Conservation (phyloP, 177 flowering plant genomes). For the Tripterygium wilfordii region DNA sequence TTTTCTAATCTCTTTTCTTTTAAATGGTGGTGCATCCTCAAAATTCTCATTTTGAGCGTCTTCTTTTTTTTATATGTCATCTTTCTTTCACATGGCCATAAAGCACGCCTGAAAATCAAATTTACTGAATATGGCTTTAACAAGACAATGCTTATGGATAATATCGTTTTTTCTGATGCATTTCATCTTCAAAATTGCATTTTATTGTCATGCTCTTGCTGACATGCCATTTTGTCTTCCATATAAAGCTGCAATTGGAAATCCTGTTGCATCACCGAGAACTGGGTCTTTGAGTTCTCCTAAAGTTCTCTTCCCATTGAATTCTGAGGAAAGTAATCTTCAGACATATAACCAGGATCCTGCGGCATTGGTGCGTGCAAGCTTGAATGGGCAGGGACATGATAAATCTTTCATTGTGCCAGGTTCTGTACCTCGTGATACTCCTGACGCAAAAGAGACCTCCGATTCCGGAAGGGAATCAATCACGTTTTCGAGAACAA, state of each 20-base stretch:
- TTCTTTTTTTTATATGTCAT: not conserved
- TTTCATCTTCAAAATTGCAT: not conserved
- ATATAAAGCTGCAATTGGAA: conserved; percentile 51
- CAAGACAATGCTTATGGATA: no score
- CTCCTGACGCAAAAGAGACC: conserved; percentile 33
- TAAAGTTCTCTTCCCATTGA: conserved; percentile 21
- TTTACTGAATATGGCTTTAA: no score
- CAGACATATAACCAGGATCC: conserved; percentile 37
- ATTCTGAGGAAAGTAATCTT: conserved; percentile 29
- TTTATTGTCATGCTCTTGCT: not conserved
- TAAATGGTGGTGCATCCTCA: not conserved
- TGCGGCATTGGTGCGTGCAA: conserved; percentile 20
- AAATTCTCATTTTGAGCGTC: not conserved
- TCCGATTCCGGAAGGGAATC: conserved; percentile 41
- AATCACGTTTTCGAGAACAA: conserved; percentile 30
- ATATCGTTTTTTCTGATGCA: not conserved
- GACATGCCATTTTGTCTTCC: conserved; percentile 10
- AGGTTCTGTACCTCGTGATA: conserved; percentile 52
- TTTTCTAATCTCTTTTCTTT: not conserved
- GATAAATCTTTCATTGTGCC: conserved; percentile 46
- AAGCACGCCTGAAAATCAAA: no score
- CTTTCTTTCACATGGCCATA: not conserved
- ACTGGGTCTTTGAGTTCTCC: conserved; percentile 28
- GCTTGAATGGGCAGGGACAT: conserved; percentile 22
- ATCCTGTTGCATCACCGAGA: conserved; percentile 31